These are phyloP conservation scores for Penicillium pancosmium DNA, from an alignment of 495 filamentous ascomycete genomes.

Conservation along the genomic window DNA sequence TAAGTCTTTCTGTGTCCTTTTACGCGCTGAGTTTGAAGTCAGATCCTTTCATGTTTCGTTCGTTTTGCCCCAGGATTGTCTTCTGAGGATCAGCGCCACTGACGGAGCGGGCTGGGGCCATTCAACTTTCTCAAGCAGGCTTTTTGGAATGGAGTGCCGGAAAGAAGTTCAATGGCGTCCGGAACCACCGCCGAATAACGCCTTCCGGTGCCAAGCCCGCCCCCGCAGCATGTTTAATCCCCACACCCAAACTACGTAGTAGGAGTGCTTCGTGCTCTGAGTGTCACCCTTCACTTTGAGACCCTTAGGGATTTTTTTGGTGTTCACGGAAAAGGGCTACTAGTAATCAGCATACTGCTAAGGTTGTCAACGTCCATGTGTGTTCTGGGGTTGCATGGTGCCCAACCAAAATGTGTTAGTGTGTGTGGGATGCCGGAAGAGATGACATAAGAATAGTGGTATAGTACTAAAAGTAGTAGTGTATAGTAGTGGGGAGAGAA, in stretches of 20 bases:
- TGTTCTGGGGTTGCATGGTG: too few relatives aligned
- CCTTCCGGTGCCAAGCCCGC: neutral
- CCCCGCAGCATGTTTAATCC: neutral
- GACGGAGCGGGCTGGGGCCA: constrained; percentile 5
- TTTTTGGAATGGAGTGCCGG: neutral
- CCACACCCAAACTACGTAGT: neutral
- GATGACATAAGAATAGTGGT: too few relatives aligned
- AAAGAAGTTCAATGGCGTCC: neutral
- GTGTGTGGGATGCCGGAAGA: too few relatives aligned
- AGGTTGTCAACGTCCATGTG: too few relatives aligned
- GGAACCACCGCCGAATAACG: neutral
- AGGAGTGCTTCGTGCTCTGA: too few relatives aligned
- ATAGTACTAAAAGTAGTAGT: too few relatives aligned
- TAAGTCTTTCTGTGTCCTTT: neutral
- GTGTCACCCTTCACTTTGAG: too few relatives aligned
- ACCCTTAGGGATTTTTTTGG: too few relatives aligned
- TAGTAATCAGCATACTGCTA: too few relatives aligned
- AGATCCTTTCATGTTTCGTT: neutral
- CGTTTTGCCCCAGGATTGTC: neutral
- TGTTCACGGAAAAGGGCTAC: too few relatives aligned
- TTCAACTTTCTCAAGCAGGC: neutral
- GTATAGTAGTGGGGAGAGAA: too few relatives aligned
- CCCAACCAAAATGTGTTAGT: too few relatives aligned
- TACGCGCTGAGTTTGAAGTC: neutral
- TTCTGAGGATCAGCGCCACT: neutral